phyloP scores from a whole-genome alignment of 1,139 yeast species.

The Lodderomyces metapsilosis region DNA sequence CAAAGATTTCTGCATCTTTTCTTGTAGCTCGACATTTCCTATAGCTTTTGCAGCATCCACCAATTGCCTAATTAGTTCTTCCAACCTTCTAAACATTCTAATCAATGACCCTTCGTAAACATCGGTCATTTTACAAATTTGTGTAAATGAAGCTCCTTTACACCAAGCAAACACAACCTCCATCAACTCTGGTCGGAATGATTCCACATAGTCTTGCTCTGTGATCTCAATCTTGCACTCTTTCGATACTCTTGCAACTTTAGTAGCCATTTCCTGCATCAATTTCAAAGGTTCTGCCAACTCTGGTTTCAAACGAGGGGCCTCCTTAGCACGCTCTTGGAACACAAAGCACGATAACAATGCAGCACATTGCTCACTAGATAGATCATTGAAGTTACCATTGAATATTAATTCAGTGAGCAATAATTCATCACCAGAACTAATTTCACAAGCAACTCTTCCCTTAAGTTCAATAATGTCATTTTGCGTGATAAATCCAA shows the following conservation, averaged over 20 bases:
- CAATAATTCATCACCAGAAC: slow-evolving; percentile 89
- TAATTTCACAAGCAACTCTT: slow-evolving; percentile 91
- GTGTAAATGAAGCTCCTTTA: slow-evolving; percentile 92
- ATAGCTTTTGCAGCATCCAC: slow-evolving; percentile 88
- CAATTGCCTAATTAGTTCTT: slow-evolving; percentile 89
- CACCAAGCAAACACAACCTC: slow-evolving; percentile 98
- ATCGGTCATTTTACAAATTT: slow-evolving; percentile 97
- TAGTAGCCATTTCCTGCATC: slow-evolving; percentile 85
- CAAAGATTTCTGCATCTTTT: slow-evolving; percentile 84
- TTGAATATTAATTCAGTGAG: slow-evolving; percentile 90
- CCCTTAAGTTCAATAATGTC: slow-evolving; percentile 95
- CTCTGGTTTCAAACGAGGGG: slow-evolving; percentile 82
- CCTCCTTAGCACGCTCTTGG: slow-evolving; percentile 91
- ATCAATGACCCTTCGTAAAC: slow-evolving; percentile 96
- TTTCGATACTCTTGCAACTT: slow-evolving; percentile 82
- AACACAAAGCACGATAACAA: slow-evolving; percentile 91
- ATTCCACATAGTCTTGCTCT: slow-evolving; percentile 89
- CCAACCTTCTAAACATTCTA: slow-evolving; percentile 89
- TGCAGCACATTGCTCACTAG: slow-evolving; percentile 90
- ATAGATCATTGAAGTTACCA: slow-evolving; percentile 87
- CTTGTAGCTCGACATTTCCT: slow-evolving; percentile 82
- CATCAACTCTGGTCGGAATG: slow-evolving; percentile 91
- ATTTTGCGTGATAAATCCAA: slow-evolving; percentile 77
- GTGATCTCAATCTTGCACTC: slow-evolving; percentile 87
- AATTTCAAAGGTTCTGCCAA: slow-evolving; percentile 85